Evolutionary conservation across 345 rosid species (phyloP).

Genomic region (Cardamine resedifolia): DNA sequence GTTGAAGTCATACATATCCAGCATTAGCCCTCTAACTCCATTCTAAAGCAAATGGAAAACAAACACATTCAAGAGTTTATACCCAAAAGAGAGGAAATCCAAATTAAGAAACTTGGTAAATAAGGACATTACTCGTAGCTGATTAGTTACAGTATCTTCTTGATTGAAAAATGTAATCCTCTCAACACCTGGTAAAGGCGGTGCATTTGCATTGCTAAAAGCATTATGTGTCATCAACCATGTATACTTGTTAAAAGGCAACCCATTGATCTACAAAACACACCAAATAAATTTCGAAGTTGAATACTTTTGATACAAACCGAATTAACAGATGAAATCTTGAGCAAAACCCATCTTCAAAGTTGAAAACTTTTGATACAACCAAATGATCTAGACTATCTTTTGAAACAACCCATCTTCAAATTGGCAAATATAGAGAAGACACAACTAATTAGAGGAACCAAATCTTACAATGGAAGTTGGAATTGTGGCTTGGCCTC

Average conservation of each 20-base stretch:
- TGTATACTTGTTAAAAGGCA: conserved; percentile 91
- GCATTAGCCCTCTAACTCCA: conserved; percentile 95
- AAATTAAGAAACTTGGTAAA: background rate
- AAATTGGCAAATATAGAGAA: conserved; percentile 1
- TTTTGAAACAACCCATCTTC: conserved; percentile 8
- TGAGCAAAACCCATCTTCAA: conserved; percentile 2
- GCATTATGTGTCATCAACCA: conserved; percentile 96
- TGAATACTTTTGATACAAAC: conserved; percentile 1
- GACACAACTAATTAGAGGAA: background rate
- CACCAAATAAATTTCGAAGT: background rate
- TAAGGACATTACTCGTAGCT: conserved; percentile 55
- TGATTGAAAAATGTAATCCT: conserved; percentile 90
- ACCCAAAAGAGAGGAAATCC: background rate
- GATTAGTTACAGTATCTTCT: conserved; percentile 89
- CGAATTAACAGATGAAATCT: background rate
- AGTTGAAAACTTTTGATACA: conserved; percentile 13
- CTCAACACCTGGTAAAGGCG: conserved; percentile 74
- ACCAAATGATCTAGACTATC: background rate
- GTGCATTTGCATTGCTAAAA: conserved; percentile 86
- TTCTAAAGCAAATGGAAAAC: conserved; percentile 48
- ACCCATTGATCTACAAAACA: conserved; percentile 56
- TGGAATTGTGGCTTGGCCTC: conserved; percentile 83
- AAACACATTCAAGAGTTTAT: conserved; percentile 5
- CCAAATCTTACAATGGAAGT: conserved; percentile 62
- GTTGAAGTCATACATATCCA: conserved; percentile 93